Evolutionary conservation across 345 rosid genomes (phyloP).

Genomic region (Eucalyptus guilfoylei): DNA sequence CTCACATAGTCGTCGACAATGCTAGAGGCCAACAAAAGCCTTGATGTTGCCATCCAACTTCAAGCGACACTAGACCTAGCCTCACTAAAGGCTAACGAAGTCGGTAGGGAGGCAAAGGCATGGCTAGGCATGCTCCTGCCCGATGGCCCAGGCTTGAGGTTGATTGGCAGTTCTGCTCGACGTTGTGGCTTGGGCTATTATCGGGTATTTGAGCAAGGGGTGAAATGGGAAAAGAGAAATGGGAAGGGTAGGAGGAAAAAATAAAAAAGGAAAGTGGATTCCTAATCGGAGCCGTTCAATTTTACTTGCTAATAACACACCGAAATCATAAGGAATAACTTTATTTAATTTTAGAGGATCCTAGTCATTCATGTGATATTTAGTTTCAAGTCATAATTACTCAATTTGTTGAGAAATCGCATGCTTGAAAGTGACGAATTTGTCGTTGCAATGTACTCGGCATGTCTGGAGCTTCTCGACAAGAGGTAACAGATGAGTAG

Average conservation of each 20-base stretch:
- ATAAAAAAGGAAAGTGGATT: no score
- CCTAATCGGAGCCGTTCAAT: no score
- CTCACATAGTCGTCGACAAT: fast-evolving
- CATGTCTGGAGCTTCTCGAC: neutral
- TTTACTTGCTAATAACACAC: neutral
- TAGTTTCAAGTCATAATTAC: neutral
- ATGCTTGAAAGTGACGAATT: neutral
- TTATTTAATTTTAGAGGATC: no score
- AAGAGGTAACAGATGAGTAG: neutral
- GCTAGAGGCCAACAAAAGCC: fast-evolving
- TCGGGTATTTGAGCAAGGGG: neutral
- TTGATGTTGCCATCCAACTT: neutral
- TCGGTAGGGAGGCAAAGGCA: neutral
- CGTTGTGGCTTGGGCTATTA: neutral
- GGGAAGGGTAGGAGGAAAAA: no score
- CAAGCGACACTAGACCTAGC: neutral
- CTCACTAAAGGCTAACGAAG: neutral
- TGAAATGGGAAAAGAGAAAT: neutral
- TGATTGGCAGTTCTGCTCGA: neutral
- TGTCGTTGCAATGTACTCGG: neutral
- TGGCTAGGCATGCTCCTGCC: neutral
- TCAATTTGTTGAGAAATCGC: no score
- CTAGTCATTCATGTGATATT: neutral
- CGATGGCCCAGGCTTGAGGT: neutral
- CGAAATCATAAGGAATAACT: no score